Conservation (phyloP, 106 monocot species). For the Allium cepa region DNA sequence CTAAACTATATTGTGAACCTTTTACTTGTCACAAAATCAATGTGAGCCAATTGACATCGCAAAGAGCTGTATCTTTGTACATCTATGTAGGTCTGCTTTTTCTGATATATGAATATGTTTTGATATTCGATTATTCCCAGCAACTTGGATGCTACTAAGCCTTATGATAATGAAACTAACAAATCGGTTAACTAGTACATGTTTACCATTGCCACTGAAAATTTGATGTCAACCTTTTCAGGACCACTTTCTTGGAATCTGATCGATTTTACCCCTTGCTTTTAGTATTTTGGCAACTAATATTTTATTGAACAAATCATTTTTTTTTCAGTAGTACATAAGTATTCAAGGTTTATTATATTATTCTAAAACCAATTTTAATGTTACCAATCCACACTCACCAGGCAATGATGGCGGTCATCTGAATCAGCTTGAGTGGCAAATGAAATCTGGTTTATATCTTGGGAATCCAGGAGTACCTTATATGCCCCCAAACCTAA, state of each 20-base stretch:
- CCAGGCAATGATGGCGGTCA: slow-evolving; percentile 25
- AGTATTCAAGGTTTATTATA: neutral
- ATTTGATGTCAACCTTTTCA: neutral
- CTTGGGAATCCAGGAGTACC: slow-evolving; percentile 33
- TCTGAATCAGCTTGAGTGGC: slow-evolving; percentile 25
- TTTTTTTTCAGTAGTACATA: neutral
- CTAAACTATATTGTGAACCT: too few relatives aligned
- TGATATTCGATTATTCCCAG: too few relatives aligned
- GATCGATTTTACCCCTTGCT: neutral
- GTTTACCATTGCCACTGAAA: neutral
- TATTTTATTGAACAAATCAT: neutral
- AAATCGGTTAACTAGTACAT: too few relatives aligned
- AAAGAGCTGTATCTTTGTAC: too few relatives aligned
- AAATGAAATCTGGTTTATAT: slow-evolving; percentile 21
- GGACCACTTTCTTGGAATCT: neutral
- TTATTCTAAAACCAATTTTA: neutral
- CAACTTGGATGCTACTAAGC: too few relatives aligned
- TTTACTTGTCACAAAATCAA: too few relatives aligned
- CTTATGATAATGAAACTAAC: too few relatives aligned
- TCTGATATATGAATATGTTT: too few relatives aligned
- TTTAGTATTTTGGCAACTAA: neutral
- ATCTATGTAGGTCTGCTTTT: too few relatives aligned
- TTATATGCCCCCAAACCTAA: slow-evolving; percentile 21
- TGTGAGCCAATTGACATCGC: too few relatives aligned
- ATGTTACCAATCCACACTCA: neutral